A percentile compares a stretch with the other conserved stretches of the same genome.
phyloP scores from a whole-genome alignment of 2,329 filamentous ascomycete genomes.

The Chalaropsis ovoidea region DNA sequence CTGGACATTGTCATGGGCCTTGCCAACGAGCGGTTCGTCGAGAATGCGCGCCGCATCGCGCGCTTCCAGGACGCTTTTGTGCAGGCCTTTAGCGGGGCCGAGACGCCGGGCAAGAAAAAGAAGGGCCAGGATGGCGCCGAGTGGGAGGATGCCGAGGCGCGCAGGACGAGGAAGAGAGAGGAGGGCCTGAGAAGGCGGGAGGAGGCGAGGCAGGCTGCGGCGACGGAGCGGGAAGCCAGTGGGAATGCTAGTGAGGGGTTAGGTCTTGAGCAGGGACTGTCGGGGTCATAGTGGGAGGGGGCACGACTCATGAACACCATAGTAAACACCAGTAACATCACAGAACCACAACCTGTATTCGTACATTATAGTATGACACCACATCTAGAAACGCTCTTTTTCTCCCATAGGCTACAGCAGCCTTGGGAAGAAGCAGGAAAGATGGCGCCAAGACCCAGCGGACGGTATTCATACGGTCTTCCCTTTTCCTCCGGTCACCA shows the following conservation, averaged over 20 bases:
- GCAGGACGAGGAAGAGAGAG: conserved; percentile 46
- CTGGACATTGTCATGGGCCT: conserved; percentile 57
- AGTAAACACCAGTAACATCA: background rate
- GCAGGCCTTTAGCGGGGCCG: conserved; percentile 11
- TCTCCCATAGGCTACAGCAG: background rate
- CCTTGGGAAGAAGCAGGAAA: background rate
- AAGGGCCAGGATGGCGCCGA: conserved; percentile 31
- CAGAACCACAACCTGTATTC: conserved; percentile 13
- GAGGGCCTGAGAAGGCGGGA: conserved; percentile 44
- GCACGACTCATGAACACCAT: background rate
- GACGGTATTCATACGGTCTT: background rate
- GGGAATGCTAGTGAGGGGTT: background rate
- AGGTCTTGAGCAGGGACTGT: background rate
- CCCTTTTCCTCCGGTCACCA: background rate
- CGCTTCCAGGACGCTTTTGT: conserved; percentile 49
- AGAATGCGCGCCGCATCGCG: conserved; percentile 57
- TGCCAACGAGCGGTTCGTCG: conserved; percentile 62
- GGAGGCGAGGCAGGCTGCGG: conserved; percentile 26
- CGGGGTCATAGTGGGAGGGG: background rate
- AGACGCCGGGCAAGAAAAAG: conserved; percentile 28
- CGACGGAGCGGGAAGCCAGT: conserved; percentile 23
- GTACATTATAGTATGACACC: conserved; percentile 13
- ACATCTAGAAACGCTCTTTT: background rate
- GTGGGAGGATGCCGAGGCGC: conserved; percentile 46
- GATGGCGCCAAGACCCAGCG: background rate